Percentiles rank a stretch among this genome's conserved stretches.
Conservation (phyloP, 257 asterid species). For the Paulownia fortunei region DNA sequence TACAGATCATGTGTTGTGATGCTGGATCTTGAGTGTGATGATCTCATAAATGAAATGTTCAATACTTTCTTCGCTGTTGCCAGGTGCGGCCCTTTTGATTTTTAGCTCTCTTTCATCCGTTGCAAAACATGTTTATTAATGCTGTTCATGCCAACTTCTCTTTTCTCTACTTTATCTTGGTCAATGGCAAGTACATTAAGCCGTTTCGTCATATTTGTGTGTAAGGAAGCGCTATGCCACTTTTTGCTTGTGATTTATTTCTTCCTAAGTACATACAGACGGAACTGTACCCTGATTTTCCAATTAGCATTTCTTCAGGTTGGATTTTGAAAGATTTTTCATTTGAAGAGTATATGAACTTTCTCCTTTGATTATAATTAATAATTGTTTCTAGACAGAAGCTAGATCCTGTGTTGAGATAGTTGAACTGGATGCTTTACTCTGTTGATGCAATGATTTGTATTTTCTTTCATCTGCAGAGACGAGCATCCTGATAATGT, state of each 20-base stretch:
- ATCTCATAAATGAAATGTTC: conserved; percentile 89
- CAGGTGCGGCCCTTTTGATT: conserved; percentile 56
- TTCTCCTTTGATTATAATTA: background rate
- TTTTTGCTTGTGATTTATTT: background rate
- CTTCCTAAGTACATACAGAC: background rate
- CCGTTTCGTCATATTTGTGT: background rate
- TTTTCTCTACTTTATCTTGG: conserved; percentile 18
- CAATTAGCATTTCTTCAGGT: too few species aligned
- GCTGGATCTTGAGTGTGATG: conserved; percentile 99
- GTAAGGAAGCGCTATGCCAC: background rate
- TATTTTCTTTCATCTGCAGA: conserved; percentile 49
- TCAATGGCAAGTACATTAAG: background rate
- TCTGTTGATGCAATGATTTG: conserved; percentile 24
- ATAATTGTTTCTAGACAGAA: background rate
- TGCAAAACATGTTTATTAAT: conserved; percentile 12
- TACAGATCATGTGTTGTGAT: conserved; percentile 95
- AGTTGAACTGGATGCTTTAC: conserved; percentile 19
- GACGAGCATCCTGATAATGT: conserved; percentile 84
- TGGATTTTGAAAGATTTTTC: background rate
- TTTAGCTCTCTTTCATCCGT: conserved; percentile 23
- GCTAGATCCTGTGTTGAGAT: conserved; percentile 13
- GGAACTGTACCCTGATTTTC: background rate
- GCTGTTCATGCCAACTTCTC: conserved; percentile 12
- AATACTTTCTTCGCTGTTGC: conserved; percentile 74
- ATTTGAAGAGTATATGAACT: conserved; percentile 1